phyloP scores from a whole-genome alignment of 2,329 filamentous ascomycete genomes.

The Aspergillus fischeri region DNA sequence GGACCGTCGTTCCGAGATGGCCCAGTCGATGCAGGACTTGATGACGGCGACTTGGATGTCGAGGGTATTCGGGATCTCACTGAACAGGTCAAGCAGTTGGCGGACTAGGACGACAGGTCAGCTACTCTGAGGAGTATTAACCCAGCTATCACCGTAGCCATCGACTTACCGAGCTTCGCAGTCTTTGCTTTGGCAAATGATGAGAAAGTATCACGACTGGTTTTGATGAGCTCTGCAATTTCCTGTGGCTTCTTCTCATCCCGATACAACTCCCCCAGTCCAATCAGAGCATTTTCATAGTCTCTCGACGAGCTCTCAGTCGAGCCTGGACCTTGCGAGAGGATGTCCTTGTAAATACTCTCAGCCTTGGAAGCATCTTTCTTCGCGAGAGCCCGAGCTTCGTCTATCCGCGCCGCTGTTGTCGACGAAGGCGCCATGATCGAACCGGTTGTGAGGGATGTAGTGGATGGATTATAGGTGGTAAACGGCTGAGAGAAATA shows the following conservation, averaged over 20 bases:
- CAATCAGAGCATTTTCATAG: conserved; percentile 85
- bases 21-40: conserved; percentile 99
- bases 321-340: conserved; percentile 76
- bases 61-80: conserved; percentile 86
- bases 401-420: conserved; percentile 67
- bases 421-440: conserved; percentile 49
- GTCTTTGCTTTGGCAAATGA: conserved; percentile 99
- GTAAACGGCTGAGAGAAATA: conserved; percentile 1
- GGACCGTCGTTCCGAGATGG: conserved; percentile 84
- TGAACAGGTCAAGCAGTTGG: conserved; percentile 92
- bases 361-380: conserved; percentile 80
- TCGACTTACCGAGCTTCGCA: conserved; percentile 78
- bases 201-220: conserved; percentile 84
- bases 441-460: conserved; percentile 8
- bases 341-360: conserved; percentile 81
- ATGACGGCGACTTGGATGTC: conserved; percentile 93
- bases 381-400: conserved; percentile 81
- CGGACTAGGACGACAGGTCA: conserved; percentile 60
- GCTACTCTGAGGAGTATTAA: background rate
- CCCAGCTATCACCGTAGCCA: background rate
- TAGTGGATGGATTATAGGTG: background rate
- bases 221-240: conserved; percentile 82
- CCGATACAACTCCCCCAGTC: conserved; percentile 86
- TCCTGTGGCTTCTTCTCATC: conserved; percentile 76
- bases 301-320: conserved; percentile 84